Base-by-base conservation (phyloP, 306 rosid genomes). In the Geum urbanum region DNA sequence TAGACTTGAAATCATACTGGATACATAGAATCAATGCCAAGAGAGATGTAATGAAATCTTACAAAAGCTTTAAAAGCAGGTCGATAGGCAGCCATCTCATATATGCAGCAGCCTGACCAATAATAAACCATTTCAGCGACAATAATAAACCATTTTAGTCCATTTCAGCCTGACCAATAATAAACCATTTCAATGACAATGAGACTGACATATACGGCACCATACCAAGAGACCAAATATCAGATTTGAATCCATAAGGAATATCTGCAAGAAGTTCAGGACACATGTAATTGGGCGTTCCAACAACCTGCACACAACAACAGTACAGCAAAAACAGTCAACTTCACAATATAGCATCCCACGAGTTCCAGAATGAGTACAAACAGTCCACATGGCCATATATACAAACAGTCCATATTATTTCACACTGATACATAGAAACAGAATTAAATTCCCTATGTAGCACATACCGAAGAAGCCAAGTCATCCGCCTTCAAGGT, bases 211-310 rank as follows among this genome's bases (percentile, higher is more conserved):
- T 69, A 9, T n/a, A 80, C 59, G 71, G 66, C 48, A 14, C 8
- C 80, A 82, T 87, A 95, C 99, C 99, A 58, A 95, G 84, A 46
- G 99, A 95, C 99, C 99, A 95, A 81, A 95, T 95, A 79, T 95
- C 99, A 68, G 99, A 95, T 80, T 95, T 95, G 81, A 95, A 95
- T 76, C 99, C 99, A 68, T 95, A 95, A 12, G 99, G 99, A 79
- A 95, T 95, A 81, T 95, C 99, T 5, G 99, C 97, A 72, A 95
- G 95, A 67, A 95, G 91, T 86, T 95, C 99, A 66, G 99, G 99
- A 82, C 99, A 95, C 99, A 95, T 95, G 78, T 95, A 95, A 81
- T 95, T 95, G 39, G 99, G 99, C 80, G 99, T 95, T 80, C 99
- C 99, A 9, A 95, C 99, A 46, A 95, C 99, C 99, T 95, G 86